These are phyloP conservation scores for Pochonia chlamydosporia DNA, from an alignment of 2,329 filamentous ascomycete genomes.

Conservation along the genomic window DNA sequence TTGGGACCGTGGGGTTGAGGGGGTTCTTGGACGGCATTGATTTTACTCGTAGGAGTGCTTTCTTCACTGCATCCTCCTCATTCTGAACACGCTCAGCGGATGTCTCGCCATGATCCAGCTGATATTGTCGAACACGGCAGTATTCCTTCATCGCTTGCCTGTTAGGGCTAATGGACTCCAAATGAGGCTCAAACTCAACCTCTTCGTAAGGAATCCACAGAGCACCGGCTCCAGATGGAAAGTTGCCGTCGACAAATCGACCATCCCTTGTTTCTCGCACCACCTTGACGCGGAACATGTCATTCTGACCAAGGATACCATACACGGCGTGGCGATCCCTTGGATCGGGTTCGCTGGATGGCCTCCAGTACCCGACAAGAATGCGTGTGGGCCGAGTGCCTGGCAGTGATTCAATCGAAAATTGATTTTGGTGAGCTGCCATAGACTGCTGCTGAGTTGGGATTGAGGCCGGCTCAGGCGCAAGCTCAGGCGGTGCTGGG, in stretches of 20 bases:
- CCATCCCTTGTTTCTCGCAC: conserved; percentile 56
- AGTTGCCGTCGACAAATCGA: conserved; percentile 52
- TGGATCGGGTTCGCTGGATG: conserved; percentile 40
- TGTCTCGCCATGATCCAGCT: conserved; percentile 49
- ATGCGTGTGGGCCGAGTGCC: conserved; percentile 53
- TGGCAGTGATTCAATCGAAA: conserved; percentile 35
- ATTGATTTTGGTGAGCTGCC: conserved; percentile 14
- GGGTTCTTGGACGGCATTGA: conserved; percentile 20
- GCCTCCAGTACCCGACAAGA: conserved; percentile 53
- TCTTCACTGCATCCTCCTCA: conserved; percentile 44
- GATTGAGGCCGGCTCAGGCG: conserved; percentile 5
- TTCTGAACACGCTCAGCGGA: conserved; percentile 42
- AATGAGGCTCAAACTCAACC: conserved; percentile 51
- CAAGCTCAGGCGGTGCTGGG: conserved; percentile 15
- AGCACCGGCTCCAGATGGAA: conserved; percentile 52
- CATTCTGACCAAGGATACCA: conserved; percentile 56
- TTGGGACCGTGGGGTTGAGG: conserved; percentile 12
- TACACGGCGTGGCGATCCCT: conserved; percentile 56
- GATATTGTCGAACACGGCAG: conserved; percentile 53
- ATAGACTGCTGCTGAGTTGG: conserved; percentile 15
- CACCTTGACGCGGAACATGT: conserved; percentile 61
- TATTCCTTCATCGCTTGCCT: conserved; percentile 59
- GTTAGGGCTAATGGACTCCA: conserved; percentile 41
- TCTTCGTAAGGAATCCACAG: conserved; percentile 60
- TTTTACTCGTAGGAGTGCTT: conserved; percentile 41